These are phyloP conservation scores for Cucumis hystrix DNA, from an alignment of 306 rosid genomes.

Conservation along the genomic window DNA sequence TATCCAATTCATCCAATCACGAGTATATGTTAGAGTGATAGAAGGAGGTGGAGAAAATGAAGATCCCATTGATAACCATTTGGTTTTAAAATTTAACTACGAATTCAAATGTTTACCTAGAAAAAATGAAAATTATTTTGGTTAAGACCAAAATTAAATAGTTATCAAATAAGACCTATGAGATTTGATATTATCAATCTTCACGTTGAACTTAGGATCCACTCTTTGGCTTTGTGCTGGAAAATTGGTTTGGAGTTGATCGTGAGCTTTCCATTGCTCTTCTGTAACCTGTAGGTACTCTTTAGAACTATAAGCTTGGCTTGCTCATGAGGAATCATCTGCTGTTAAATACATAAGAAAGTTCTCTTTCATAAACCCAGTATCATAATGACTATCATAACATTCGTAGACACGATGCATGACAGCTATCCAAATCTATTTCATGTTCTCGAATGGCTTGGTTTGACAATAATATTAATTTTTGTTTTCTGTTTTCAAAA, in stretches of 20 bases:
- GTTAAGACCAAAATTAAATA: no score
- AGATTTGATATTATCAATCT: slow-evolving; percentile 28
- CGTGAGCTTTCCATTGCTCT: slow-evolving; percentile 63
- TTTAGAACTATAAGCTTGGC: slow-evolving; percentile 53
- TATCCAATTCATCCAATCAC: no score
- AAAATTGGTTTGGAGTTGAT: slow-evolving; percentile 27
- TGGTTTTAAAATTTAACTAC: no score
- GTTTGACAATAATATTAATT: no score
- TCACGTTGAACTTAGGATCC: slow-evolving; percentile 32
- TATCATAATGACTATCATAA: neutral
- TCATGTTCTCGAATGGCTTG: neutral
- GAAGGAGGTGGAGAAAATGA: no score
- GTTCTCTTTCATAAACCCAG: neutral
- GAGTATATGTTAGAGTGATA: no score
- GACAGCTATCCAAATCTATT: neutral
- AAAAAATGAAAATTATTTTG: no score
- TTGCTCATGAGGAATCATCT: slow-evolving; percentile 33
- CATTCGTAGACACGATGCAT: neutral
- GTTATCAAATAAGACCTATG: neutral
- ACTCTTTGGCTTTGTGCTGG: no score
- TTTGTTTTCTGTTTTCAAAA: no score
- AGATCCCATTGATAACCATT: no score
- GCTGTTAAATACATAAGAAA: slow-evolving; percentile 1
- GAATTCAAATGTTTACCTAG: no score
- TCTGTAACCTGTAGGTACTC: slow-evolving; percentile 77